Percentiles rank a stretch among this genome's conserved stretches.
phyloP scores from a whole-genome alignment of 2,329 filamentous ascomycete genomes.

The Xylaria sp. region DNA sequence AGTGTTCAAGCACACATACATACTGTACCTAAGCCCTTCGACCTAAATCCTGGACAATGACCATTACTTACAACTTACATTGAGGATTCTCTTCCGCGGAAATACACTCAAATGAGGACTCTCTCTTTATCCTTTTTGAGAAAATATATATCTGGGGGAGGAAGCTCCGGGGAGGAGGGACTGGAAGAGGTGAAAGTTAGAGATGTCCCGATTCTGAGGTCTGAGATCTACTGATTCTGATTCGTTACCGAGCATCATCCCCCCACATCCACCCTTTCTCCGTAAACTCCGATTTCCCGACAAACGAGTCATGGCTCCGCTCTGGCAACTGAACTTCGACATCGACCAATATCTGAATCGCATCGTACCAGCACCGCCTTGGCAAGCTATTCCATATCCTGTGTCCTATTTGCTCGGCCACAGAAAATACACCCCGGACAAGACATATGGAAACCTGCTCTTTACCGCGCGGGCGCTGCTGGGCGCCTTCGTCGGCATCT shows the following conservation, averaged over 20 bases:
- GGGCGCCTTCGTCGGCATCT: constrained; percentile 70
- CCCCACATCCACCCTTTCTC: too few species aligned
- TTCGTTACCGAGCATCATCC: neutral
- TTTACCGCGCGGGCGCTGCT: constrained; percentile 71
- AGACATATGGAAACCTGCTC: constrained; percentile 65
- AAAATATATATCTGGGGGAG: constrained; percentile 18
- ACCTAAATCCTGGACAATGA: neutral
- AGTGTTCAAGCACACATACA: neutral
- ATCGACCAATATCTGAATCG: constrained; percentile 81
- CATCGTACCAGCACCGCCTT: constrained; percentile 71
- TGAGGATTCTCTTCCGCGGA: constrained; percentile 31
- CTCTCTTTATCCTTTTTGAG: neutral
- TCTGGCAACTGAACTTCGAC: constrained; percentile 68
- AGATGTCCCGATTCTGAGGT: neutral
- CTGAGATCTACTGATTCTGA: constrained; percentile 1
- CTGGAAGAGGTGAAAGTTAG: neutral
- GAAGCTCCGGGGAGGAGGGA: neutral
- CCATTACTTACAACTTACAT: neutral
- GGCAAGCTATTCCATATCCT: constrained; percentile 70
- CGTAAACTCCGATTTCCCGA: neutral
- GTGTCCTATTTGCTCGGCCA: constrained; percentile 76
- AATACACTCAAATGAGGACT: constrained; percentile 13
- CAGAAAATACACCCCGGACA: constrained; percentile 54
- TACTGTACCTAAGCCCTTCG: constrained; percentile 10
- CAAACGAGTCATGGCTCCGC: constrained; percentile 25